These are phyloP conservation scores for Blastobotrys chiropterorum DNA, from an alignment of 805 yeast genomes.

Conservation along the genomic window DNA sequence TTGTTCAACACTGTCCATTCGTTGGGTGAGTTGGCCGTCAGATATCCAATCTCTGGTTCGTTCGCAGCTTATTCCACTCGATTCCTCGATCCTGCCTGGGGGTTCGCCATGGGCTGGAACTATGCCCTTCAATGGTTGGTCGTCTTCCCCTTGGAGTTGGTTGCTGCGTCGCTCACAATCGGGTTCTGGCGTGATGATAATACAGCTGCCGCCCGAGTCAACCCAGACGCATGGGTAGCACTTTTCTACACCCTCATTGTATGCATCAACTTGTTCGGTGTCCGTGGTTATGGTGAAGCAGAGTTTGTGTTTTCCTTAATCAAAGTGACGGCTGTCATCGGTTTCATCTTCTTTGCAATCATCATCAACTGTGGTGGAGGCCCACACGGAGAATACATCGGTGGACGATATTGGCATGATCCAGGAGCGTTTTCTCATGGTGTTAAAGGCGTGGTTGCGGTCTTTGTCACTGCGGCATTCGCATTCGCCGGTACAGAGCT, in stretches of 20 bases:
- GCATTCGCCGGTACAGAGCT: slow-evolving; percentile 73
- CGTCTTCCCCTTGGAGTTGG: slow-evolving; percentile 59
- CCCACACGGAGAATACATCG: slow-evolving; percentile 50
- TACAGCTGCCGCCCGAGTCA: slow-evolving; percentile 51
- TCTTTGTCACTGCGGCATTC: slow-evolving; percentile 66
- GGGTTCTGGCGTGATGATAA: slow-evolving; percentile 53
- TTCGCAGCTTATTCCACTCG: slow-evolving; percentile 51
- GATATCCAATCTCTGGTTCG: slow-evolving; percentile 51
- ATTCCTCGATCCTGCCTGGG: slow-evolving; percentile 57
- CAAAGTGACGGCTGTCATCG: slow-evolving; percentile 55
- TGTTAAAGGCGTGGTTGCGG: slow-evolving; percentile 57
- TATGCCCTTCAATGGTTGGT: slow-evolving; percentile 62
- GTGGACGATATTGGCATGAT: slow-evolving; percentile 51
- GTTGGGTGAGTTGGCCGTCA: slow-evolving; percentile 62
- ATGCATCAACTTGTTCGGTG: slow-evolving; percentile 49
- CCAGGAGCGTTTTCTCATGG: slow-evolving; percentile 69
- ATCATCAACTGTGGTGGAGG: slow-evolving; percentile 49
- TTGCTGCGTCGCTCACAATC: slow-evolving; percentile 54
- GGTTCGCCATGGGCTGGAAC: slow-evolving; percentile 68
- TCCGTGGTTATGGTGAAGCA: slow-evolving; percentile 59
- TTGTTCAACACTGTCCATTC: slow-evolving; percentile 55
- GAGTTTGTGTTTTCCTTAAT: slow-evolving; percentile 55
- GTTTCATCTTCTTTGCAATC: slow-evolving; percentile 57
- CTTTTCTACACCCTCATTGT: slow-evolving; percentile 48
- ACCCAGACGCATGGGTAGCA: slow-evolving; percentile 52